Evolutionary conservation across 352 stramenopile genomes (phyloP).

Genomic region (Pythium oligandrum): DNA sequence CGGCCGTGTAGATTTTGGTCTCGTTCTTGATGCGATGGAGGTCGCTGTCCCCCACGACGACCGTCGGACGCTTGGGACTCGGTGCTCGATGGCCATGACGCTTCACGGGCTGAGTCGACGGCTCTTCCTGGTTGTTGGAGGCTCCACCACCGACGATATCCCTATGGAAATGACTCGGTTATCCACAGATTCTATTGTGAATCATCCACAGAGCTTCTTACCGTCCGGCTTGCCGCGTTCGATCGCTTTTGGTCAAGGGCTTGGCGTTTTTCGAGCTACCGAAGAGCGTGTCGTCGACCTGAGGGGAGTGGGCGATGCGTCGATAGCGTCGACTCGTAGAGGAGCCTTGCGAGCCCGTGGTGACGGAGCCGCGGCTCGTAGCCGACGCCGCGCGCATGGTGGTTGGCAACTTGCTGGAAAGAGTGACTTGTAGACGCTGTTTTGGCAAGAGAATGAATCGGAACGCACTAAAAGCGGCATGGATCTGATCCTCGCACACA

Average conservation of each 20-base stretch:
- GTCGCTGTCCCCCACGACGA: slow-evolving; percentile 36
- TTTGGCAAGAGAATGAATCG: too few species aligned
- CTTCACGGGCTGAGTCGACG: slow-evolving; percentile 9
- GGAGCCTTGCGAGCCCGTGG: slow-evolving; percentile 1
- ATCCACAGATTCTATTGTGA: neutral
- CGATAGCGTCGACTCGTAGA: slow-evolving; percentile 44
- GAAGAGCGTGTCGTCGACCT: slow-evolving; percentile 78
- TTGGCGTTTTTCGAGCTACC: slow-evolving; percentile 29
- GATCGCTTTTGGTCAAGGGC: slow-evolving; percentile 35
- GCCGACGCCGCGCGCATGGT: slow-evolving; percentile 21
- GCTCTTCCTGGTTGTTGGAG: neutral
- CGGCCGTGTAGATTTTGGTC: slow-evolving; percentile 53
- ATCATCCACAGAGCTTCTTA: slow-evolving; percentile 10
- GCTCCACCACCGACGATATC: slow-evolving; percentile 28
- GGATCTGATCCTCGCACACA: too few species aligned
- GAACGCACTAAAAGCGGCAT: too few species aligned
- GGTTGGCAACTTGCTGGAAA: too few species aligned
- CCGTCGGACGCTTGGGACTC: slow-evolving; percentile 3
- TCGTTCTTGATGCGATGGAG: slow-evolving; percentile 60
- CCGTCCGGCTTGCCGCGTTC: slow-evolving; percentile 57
- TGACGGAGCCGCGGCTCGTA: slow-evolving; percentile 15
- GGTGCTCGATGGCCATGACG: slow-evolving; percentile 4
- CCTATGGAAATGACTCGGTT: slow-evolving; percentile 15
- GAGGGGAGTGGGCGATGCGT: slow-evolving; percentile 44
- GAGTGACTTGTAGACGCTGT: too few species aligned